Percentiles rank a stretch among this genome's conserved stretches.
Conservation (phyloP, 2,329 filamentous ascomycete species). For the Sporothrix variecibatus region DNA sequence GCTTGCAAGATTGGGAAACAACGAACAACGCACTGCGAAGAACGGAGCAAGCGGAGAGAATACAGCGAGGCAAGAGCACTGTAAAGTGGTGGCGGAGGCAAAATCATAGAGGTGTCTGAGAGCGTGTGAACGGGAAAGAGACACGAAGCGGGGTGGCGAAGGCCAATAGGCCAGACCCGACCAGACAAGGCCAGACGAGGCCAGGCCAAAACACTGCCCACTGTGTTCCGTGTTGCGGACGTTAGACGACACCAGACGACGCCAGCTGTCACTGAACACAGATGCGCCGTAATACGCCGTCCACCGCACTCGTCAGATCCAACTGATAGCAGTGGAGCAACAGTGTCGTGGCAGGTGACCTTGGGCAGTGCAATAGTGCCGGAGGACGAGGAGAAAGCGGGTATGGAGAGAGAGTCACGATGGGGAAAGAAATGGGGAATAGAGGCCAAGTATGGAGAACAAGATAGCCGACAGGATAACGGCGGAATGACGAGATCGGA, state of each 20-base stretch:
- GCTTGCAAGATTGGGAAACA: not conserved
- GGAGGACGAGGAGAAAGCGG: not conserved
- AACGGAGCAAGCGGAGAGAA: not conserved
- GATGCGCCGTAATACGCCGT: not conserved
- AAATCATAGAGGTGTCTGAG: not conserved
- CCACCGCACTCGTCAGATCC: not conserved
- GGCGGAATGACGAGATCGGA: not conserved
- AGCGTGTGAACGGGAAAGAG: not conserved
- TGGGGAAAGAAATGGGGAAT: conserved; percentile 11
- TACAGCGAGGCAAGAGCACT: not conserved
- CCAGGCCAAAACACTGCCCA: not conserved
- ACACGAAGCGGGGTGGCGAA: not conserved
- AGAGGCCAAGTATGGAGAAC: not conserved
- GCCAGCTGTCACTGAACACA: not conserved
- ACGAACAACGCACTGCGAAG: not conserved
- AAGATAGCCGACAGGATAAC: conserved; percentile 1
- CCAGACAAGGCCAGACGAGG: not conserved
- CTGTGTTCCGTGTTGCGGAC: not conserved
- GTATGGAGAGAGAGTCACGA: conserved; percentile 2
- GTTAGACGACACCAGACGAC: not conserved
- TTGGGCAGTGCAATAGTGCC: not conserved
- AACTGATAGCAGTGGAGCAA: conserved; percentile 10
- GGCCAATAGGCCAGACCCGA: not conserved
- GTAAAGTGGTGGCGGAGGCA: conserved; percentile 16
- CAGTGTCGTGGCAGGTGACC: not conserved